These are phyloP conservation scores for Pythium apleroticum DNA, from an alignment of 352 stramenopile species.

Conservation along the genomic window DNA sequence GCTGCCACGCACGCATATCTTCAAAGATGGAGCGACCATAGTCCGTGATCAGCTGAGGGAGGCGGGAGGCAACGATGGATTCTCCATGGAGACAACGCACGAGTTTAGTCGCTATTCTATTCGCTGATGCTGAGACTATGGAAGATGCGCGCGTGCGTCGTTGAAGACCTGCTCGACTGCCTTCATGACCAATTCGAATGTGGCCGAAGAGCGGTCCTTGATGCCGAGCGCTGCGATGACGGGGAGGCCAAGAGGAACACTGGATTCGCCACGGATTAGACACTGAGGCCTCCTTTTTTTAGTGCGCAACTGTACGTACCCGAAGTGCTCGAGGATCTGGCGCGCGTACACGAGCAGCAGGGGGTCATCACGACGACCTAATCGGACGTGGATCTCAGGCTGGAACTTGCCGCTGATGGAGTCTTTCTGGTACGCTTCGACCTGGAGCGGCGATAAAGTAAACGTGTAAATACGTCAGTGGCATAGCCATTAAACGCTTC, in stretches of 20 bases:
- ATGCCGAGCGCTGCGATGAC: constrained; percentile 74
- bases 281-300: no score
- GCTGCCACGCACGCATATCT: background rate
- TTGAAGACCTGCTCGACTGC: constrained; percentile 48
- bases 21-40: background rate
- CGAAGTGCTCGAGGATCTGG: constrained; percentile 84
- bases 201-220: constrained; percentile 70
- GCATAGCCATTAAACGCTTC: no score
- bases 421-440: constrained; percentile 75
- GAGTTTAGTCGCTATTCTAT: background rate
- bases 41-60: background rate
- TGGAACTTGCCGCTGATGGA: constrained; percentile 79
- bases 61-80: background rate
- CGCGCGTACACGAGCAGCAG: constrained; percentile 81
- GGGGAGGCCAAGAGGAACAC: constrained; percentile 58
- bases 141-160: constrained; percentile 15
- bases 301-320: constrained; percentile 38
- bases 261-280: constrained; percentile 19
- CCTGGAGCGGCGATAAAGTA: constrained; percentile 24
- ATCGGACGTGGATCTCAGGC: constrained; percentile 71
- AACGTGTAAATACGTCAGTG: background rate
- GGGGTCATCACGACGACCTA: constrained; percentile 77
- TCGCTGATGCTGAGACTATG: background rate
- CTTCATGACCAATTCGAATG: constrained; percentile 80
- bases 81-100: background rate